phyloP scores from a whole-genome alignment of 371 early-diverging fungal species.

The Mucor velutinosus region DNA sequence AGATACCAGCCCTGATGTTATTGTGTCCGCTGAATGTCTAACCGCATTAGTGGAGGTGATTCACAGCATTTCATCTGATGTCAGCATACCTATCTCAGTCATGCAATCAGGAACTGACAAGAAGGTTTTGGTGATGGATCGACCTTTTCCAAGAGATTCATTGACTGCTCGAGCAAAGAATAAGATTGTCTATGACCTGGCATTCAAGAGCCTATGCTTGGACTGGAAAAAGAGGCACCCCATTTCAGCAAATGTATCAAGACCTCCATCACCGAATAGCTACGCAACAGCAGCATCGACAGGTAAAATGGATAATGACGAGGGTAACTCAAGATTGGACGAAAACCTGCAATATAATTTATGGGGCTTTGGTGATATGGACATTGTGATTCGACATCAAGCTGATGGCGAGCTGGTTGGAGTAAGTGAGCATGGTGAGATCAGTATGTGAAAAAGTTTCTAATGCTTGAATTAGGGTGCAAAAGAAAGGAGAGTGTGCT shows the following conservation, averaged over 20 bases:
- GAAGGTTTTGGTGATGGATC: conserved; percentile 14
- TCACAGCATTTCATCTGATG: neutral
- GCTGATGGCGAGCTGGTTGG: conserved; percentile 17
- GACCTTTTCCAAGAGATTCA: conserved; percentile 15
- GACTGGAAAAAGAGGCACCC: conserved; percentile 18
- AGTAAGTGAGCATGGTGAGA: neutral
- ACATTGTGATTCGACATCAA: conserved; percentile 22
- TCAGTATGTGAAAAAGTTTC: neutral
- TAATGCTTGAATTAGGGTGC: neutral
- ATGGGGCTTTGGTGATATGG: conserved; percentile 30
- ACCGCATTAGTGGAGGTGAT: conserved; percentile 6
- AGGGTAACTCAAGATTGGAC: neutral
- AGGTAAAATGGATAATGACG: neutral
- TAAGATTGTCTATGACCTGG: conserved; percentile 7
- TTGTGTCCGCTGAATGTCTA: conserved; percentile 8
- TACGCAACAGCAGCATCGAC: neutral
- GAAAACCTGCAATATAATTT: conserved; percentile 27
- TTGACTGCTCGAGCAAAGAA: conserved; percentile 12
- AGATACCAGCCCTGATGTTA: conserved; percentile 2
- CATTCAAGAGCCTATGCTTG: conserved; percentile 17
- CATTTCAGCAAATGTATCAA: neutral
- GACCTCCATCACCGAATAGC: neutral
- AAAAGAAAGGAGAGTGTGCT: conserved; percentile 2
- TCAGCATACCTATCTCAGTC: conserved; percentile 9
- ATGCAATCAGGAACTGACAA: neutral